Conservation (phyloP, 2,329 filamentous ascomycete species). For the Phialocephala sp. region DNA sequence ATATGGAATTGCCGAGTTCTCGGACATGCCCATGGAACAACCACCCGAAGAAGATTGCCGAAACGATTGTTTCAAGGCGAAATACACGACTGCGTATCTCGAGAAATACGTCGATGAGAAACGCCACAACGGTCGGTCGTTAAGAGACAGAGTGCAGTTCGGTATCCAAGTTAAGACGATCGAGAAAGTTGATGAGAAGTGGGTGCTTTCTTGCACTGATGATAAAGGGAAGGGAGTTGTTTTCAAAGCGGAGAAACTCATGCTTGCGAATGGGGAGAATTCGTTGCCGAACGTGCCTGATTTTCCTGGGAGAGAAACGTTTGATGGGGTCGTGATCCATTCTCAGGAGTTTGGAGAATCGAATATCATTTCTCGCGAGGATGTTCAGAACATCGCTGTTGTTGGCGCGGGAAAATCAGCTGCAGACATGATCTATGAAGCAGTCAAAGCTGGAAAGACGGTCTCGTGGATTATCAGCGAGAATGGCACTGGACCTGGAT, state of each 20-base stretch:
- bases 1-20: constrained; percentile 40
- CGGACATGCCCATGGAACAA: constrained; percentile 40
- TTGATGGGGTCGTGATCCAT: constrained; percentile 43
- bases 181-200: constrained; percentile 28
- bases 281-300: constrained; percentile 40
- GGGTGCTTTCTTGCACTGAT: constrained; percentile 17
- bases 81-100: constrained; percentile 39
- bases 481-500: constrained; percentile 42
- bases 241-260: constrained; percentile 17
- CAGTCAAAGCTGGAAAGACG: constrained; percentile 42
- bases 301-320: constrained; percentile 39
- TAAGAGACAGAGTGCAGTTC: constrained; percentile 35
- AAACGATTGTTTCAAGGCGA: constrained; percentile 37
- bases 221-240: constrained; percentile 1
- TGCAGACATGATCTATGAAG: constrained; percentile 47
- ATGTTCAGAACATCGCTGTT: constrained; percentile 40
- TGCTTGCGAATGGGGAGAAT: constrained; percentile 26
- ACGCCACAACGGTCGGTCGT: constrained; percentile 5
- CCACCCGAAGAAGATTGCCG: constrained; percentile 37
- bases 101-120: constrained; percentile 32
- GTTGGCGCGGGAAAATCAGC: constrained; percentile 47
- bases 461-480: constrained; percentile 46
- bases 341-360: constrained; percentile 44
- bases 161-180: constrained; percentile 34
- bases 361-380: constrained; percentile 31